Base-by-base conservation (phyloP, 2,329 filamentous ascomycete genomes). In the Scedosporium minutisporum region DNA sequence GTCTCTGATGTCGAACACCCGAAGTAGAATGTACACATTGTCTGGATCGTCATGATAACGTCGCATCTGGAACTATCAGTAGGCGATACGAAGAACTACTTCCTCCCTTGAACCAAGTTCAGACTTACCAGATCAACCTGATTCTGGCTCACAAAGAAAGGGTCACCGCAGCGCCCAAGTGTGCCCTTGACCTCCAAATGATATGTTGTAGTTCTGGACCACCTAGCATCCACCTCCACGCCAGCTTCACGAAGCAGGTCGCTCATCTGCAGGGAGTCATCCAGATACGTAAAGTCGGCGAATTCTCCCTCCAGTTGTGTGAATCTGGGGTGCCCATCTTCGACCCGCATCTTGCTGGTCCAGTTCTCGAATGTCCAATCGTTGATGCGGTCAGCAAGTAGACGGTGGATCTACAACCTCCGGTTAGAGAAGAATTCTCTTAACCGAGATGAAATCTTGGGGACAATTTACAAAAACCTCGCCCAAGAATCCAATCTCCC, bases 181-280 rank as follows among this genome's bases (percentile, higher is more conserved):
- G 63, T 63, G 4, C 61, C 57, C 51, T 65, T 65, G 18, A 63
- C 62, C 25, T 65, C 63, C 27, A 65, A 33, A 33, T 63, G 63
- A 42, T 61, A 65, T 9, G 58, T 65, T 18, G 63, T 65, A 27
- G 23, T 25, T 16, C 6, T 41, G 10, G 58, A 63, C 63, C 63
- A 65, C 53, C 25, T n/a, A 25, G 23, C n/a, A 48, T 57, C 12
- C 9, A 59, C n/a, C 12, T 38, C 27, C 14, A 65, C 9, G 3
- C 63, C 63, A 3, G 21, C 55, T 21, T 57, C 25, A 10, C 55
- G 41, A 7, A 65, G 46, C n/a, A 23, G n/a, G n/a, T 9, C 46
- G n/a, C 46, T 51, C 46, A 51, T 51, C 16, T 51, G 46, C n/a
- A 51, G 53, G 10, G 6, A 29, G 38, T 27, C 3, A 53, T 65